Percentiles rank a stretch among this genome's conserved stretches.
Conservation (phyloP, 768 basidiomycete genomes). For the Nevesoporus exiguus region DNA sequence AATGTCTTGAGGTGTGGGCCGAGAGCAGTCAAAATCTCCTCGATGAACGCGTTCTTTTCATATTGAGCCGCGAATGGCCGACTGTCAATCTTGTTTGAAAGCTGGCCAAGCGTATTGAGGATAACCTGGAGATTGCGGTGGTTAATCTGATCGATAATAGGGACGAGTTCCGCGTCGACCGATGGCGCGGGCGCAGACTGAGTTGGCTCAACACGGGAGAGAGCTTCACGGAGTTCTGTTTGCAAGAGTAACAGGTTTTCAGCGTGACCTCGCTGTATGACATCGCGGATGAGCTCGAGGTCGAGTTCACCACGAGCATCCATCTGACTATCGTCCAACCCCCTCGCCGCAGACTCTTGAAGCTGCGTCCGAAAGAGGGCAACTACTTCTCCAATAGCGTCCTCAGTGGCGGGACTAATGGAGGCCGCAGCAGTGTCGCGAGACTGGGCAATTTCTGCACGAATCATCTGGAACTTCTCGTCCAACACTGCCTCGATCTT, state of each 20-base stretch:
- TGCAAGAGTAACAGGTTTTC: conserved; percentile 57
- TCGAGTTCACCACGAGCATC: conserved; percentile 78
- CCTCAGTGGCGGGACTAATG: conserved; percentile 49
- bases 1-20: conserved; percentile 59
- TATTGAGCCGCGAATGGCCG: conserved; percentile 38
- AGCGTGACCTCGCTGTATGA: conserved; percentile 64
- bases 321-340: conserved; percentile 58
- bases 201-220: conserved; percentile 40
- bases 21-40: conserved; percentile 55
- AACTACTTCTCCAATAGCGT: conserved; percentile 63
- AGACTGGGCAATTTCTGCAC: conserved; percentile 36
- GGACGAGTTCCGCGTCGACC: conserved; percentile 33
- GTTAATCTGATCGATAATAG: conserved; percentile 56
- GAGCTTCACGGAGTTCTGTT: conserved; percentile 53
- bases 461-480: conserved; percentile 58
- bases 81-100: conserved; percentile 34
- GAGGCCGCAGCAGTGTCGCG: conserved; percentile 23
- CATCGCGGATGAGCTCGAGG: conserved; percentile 68
- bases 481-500: conserved; percentile 63
- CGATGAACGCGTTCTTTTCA: conserved; percentile 58
- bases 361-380: conserved; percentile 66
- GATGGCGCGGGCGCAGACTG: conserved; percentile 11
- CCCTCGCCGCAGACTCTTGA: conserved; percentile 55
- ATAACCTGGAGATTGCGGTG: conserved; percentile 57
- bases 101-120: conserved; percentile 53